Evolutionary conservation across 169 alveolate genomes (phyloP), one percentile per base, ranked within the genome.

Genomic region (Cryptosporidium felis): DNA sequence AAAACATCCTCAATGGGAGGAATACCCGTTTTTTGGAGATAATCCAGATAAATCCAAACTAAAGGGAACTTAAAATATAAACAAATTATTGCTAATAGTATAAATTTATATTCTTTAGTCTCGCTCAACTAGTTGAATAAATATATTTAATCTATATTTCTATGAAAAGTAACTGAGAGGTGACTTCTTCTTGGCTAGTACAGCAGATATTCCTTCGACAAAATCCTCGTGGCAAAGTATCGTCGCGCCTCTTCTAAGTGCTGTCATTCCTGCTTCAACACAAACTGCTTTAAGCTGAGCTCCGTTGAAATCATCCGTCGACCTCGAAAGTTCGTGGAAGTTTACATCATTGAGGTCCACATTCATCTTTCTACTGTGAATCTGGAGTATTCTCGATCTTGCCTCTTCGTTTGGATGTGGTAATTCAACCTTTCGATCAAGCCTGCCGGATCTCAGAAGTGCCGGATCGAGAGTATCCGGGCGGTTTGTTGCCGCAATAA

Each of bases 381-480:
- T 98, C 89, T 97, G 97, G 90, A 98, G 66, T 81, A 98, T 98
- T 66, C 98, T 93, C 14, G 96, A 98, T 51, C 98, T 56, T n/a
- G 97, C 95, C 81, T 92, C 97, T 92, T 97, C 99, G 91, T 97
- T 98, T n/a, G 99, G 99, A 61, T 96, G 98, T 63, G 99, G 99
- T 89, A 98, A 94, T 89, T 98, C 99, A 32, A 98, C 97, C 91
- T 98, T 98, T 80, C 99, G 93, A 82, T 98, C 99, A 14, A 98
- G 94, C 80, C 99, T 93, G n/a, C 99, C 99, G 0, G 99, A 96
- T 60, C 99, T 93, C 60, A 97, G 93, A 12, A 97, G 93, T 9
- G 99, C 99, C 9, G 99, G 99, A 90, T 98, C 99, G 34, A 98
- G 93, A 23, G 97, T 96, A 82, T 97, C 99, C 9, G 99, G 99